Evolutionary conservation across 1,284 basidiomycete species (phyloP).

Genomic region (Heterobasidion parviporum): DNA sequence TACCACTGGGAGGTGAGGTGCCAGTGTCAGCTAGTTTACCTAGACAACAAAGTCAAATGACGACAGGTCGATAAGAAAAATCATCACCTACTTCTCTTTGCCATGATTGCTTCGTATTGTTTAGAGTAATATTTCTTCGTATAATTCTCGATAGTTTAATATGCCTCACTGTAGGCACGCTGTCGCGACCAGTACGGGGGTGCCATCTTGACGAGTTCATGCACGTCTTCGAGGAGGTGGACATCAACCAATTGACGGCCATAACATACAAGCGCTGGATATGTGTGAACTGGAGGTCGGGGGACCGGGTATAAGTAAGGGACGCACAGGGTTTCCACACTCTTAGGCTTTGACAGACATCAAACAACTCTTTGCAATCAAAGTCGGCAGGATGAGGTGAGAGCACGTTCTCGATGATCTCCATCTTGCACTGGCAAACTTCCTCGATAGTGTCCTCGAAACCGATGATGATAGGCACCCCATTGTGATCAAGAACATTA

Average conservation of each 20-base stretch:
- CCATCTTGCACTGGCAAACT: neutral
- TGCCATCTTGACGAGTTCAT: neutral
- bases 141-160: neutral
- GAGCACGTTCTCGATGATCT: neutral
- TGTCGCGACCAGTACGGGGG: neutral
- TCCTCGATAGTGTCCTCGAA: neutral
- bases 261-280: neutral
- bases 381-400: neutral
- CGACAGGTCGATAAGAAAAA: neutral
- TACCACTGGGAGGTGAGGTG: no score
- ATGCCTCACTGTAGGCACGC: neutral
- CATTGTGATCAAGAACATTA: neutral
- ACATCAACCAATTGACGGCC: neutral
- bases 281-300: neutral
- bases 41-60: neutral
- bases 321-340: neutral
- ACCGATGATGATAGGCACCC: neutral
- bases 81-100: neutral
- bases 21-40: neutral
- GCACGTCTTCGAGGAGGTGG: neutral
- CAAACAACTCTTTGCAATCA: neutral
- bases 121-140: neutral
- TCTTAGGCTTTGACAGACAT: neutral
- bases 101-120: neutral
- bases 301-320: no score